Evolutionary conservation across 2,329 filamentous ascomycete genomes (phyloP), one percentile per base, ranked within the genome.

Genomic region (Colletotrichum sp.): DNA sequence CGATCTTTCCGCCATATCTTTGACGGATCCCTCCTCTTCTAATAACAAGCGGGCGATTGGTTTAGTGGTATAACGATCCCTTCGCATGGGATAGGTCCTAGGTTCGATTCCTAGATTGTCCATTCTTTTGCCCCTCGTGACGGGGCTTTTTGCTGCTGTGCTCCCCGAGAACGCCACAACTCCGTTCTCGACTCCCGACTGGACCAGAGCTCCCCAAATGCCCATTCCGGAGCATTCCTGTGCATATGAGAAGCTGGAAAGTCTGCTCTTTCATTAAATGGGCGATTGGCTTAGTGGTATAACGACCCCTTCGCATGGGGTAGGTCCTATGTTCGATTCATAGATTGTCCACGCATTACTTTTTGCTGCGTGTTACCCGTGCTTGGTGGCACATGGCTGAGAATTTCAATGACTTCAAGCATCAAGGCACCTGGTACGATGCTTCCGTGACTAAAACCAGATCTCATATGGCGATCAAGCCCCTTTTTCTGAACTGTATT

Each of bases 1-100:
- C 24, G 24, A 18, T 56, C 24, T 21, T 28, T 28, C 52, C 13
- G 7, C 2, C 15, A 56, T 56, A 16, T 10, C 28, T 0, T 15
- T 8, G 18, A 24, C 5, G 2, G 12, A 6, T 24, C 24, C 1
- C 0, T 28, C 1, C 6, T 18, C 10, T 28, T 18, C 7, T 4
- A 56, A 28, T 18, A 0, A 1, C 0, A 28, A 6, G 0, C 24
- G 24, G 52, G 52, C 52, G 24, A 56, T 56, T 56, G 52, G 24
- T 56, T 56, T 56, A 56, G 52, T 56, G 52, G 52, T 56, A 56
- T 56, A 7, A 48, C 18, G 38, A 48, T 12, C 38, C 6, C 9
- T 48, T 48, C 38, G 38, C 38, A 12, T 48, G 52, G 24, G 24
- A 6, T 56, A 56, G 24, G 24, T 28, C 52, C 24, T 56, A 28